A percentile compares a stretch with the other conserved stretches of the same genome.
phyloP scores from a whole-genome alignment of 371 early-diverging fungal genomes.

The Dichotomocladium elegans region DNA sequence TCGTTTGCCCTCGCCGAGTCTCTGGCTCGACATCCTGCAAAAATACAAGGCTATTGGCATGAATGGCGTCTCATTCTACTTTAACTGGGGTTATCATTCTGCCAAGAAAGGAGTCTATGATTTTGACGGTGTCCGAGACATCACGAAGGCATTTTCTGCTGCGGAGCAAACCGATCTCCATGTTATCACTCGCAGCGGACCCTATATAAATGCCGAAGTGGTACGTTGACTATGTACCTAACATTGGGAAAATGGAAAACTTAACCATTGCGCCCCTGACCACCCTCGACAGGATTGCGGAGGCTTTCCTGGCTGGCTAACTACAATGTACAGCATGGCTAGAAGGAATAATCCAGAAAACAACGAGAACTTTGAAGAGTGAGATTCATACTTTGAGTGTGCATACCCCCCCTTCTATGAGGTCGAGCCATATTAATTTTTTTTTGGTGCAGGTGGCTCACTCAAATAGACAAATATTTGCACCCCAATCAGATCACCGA shows the following conservation, averaged over 20 bases:
- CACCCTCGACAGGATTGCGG: slow-evolving; percentile 7
- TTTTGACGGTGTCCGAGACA: slow-evolving; percentile 19
- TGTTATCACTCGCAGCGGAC: slow-evolving; percentile 20
- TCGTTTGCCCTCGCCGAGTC: slow-evolving; percentile 11
- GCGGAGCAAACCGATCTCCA: slow-evolving; percentile 13
- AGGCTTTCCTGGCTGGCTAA: slow-evolving; percentile 10
- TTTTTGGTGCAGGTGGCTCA: slow-evolving; percentile 9
- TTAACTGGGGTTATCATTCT: slow-evolving; percentile 25
- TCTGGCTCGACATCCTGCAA: slow-evolving; percentile 16
- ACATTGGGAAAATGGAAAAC: no score
- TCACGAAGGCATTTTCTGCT: slow-evolving; percentile 15
- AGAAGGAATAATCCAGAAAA: slow-evolving; percentile 3
- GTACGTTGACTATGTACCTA: no score
- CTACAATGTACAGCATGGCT: neutral
- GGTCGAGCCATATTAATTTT: no score
- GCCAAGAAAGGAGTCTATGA: slow-evolving; percentile 17
- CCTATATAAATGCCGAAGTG: slow-evolving; percentile 20
- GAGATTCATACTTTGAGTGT: no score
- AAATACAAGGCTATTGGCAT: slow-evolving; percentile 18
- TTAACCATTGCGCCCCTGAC: no score
- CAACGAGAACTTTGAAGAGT: neutral
- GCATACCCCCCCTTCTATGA: no score
- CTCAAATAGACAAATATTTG: slow-evolving; percentile 8
- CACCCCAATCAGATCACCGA: slow-evolving; percentile 11
- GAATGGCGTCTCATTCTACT: slow-evolving; percentile 20